These are phyloP conservation scores for Ophiostoma ips DNA, from an alignment of 2,329 filamentous ascomycete genomes.

Conservation along the genomic window DNA sequence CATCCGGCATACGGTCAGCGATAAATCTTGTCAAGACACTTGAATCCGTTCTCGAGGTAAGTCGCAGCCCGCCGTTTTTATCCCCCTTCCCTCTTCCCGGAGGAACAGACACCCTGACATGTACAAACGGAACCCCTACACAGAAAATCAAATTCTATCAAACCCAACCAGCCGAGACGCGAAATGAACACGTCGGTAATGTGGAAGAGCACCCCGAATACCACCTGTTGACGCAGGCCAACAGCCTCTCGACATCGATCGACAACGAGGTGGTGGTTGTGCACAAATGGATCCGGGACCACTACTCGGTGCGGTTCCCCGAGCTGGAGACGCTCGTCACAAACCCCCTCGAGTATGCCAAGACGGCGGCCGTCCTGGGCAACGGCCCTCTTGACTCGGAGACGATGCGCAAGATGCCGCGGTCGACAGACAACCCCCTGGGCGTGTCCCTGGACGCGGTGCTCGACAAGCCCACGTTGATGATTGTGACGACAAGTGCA, in stretches of 20 bases:
- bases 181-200: slow-evolving; percentile 55
- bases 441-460: slow-evolving; percentile 64
- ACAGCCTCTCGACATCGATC: slow-evolving; percentile 80
- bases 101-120: slow-evolving; percentile 55
- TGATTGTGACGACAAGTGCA: slow-evolving; percentile 92
- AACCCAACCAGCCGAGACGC: slow-evolving; percentile 50
- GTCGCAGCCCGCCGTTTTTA: no score
- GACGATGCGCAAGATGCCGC: slow-evolving; percentile 67
- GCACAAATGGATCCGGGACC: slow-evolving; percentile 92
- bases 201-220: slow-evolving; percentile 90
- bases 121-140: slow-evolving; percentile 28
- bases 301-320: slow-evolving; percentile 87
- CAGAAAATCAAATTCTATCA: slow-evolving; percentile 74
- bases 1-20: slow-evolving; percentile 65
- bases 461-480: slow-evolving; percentile 76
- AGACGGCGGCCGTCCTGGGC: slow-evolving; percentile 82
- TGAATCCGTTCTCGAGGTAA: slow-evolving; percentile 69
- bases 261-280: slow-evolving; percentile 85
- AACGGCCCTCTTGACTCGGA: slow-evolving; percentile 77
- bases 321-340: slow-evolving; percentile 83
- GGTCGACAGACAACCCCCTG: slow-evolving; percentile 64
- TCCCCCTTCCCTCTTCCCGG: no score
- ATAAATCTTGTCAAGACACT: slow-evolving; percentile 69
- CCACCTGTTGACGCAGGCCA: slow-evolving; percentile 74
- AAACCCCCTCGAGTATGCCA: slow-evolving; percentile 88